These are phyloP conservation scores for Sanghuangporus baumii DNA, from an alignment of 1,284 basidiomycete species.

Conservation along the genomic window DNA sequence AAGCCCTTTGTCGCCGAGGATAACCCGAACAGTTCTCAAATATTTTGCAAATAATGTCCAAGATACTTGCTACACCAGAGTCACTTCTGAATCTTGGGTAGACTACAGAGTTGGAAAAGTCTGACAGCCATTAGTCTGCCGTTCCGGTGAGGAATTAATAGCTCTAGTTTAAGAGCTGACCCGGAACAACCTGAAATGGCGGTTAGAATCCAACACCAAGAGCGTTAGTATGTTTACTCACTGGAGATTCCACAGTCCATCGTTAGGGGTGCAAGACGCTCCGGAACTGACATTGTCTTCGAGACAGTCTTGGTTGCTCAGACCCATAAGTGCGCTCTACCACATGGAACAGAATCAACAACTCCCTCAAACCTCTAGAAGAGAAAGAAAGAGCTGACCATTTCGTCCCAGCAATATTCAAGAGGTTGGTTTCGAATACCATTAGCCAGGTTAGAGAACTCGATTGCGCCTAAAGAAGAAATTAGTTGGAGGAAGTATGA, in stretches of 20 bases:
- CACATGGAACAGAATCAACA: not conserved
- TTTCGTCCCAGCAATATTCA: slow-evolving; percentile 9
- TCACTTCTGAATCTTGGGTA: too few species aligned
- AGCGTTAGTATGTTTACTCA: not conserved
- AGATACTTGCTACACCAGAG: too few species aligned
- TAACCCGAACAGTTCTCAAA: too few species aligned
- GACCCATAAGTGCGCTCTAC: not conserved
- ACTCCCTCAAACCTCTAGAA: not conserved
- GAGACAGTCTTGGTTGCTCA: not conserved
- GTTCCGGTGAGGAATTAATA: too few species aligned
- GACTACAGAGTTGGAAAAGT: too few species aligned
- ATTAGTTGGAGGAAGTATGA: not conserved
- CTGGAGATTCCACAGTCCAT: not conserved
- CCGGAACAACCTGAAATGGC: not conserved
- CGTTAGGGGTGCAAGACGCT: not conserved
- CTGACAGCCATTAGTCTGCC: too few species aligned
- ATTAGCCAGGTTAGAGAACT: not conserved
- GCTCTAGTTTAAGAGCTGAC: not conserved
- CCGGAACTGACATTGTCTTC: not conserved
- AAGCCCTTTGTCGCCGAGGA: too few species aligned
- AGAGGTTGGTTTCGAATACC: not conserved
- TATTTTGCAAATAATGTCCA: too few species aligned
- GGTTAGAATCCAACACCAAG: not conserved
- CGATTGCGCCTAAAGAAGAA: not conserved
- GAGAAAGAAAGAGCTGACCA: not conserved